phyloP scores from a whole-genome alignment of 805 yeast species.

The Wickerhamiella musiphila region DNA sequence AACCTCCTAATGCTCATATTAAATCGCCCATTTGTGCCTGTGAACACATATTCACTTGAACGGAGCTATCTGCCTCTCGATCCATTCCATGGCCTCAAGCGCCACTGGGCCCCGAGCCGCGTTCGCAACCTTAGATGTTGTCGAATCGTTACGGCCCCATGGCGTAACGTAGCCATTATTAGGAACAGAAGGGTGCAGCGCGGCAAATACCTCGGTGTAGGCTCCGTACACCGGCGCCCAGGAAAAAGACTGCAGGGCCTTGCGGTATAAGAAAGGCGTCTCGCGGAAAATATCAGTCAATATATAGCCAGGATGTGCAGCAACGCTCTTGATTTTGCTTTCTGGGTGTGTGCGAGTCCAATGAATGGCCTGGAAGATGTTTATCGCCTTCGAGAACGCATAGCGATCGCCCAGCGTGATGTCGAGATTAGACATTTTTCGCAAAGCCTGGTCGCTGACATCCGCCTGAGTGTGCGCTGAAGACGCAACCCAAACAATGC shows the following conservation, averaged over 20 bases:
- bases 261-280: not conserved
- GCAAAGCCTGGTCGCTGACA: constrained; percentile 24
- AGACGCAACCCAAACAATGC: constrained; percentile 30
- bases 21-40: too few relatives aligned
- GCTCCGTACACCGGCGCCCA: constrained; percentile 25
- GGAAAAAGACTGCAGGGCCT: constrained; percentile 3
- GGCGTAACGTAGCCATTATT: not conserved
- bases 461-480: constrained; percentile 17
- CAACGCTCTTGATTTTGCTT: constrained; percentile 18
- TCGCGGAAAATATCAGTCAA: constrained; percentile 22
- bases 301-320: constrained; percentile 26
- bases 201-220: constrained; percentile 28
- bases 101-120: too few relatives aligned
- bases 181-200: constrained; percentile 22
- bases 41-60: too few relatives aligned
- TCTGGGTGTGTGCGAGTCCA: constrained; percentile 21
- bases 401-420: constrained; percentile 15
- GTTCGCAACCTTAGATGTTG: too few relatives aligned
- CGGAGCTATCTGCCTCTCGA: too few relatives aligned
- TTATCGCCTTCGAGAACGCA: constrained; percentile 29
- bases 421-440: constrained; percentile 20
- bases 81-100: too few relatives aligned
- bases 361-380: constrained; percentile 21
- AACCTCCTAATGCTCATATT: too few relatives aligned
- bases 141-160: not conserved